phyloP scores from a whole-genome alignment of 805 yeast species.

The Candida saitoana region DNA sequence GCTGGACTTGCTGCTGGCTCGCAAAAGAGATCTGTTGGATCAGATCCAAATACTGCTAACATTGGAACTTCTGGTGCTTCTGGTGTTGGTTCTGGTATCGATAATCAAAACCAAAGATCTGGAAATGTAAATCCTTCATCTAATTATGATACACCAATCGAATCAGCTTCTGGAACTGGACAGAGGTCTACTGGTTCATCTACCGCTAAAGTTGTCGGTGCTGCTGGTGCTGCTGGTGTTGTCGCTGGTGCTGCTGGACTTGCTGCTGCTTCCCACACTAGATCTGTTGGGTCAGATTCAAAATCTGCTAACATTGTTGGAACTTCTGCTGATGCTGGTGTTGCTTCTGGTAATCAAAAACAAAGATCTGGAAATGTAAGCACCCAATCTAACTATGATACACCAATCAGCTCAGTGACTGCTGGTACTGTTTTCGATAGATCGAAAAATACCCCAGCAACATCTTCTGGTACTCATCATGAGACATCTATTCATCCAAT shows the following conservation, averaged over 20 bases:
- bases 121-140: slow-evolving; percentile 1
- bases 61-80: not conserved
- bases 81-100: slow-evolving; percentile 6
- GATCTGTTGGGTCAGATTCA: slow-evolving; percentile 4
- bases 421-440: not conserved
- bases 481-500: not conserved
- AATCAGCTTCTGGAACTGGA: slow-evolving; percentile 9
- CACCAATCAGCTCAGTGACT: not conserved
- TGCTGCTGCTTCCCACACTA: slow-evolving; percentile 5
- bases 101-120: not conserved
- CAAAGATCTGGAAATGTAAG: not conserved
- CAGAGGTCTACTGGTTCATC: not conserved
- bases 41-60: slow-evolving; percentile 1
- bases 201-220: slow-evolving; percentile 3
- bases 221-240: not conserved
- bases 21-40: not conserved
- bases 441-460: not conserved
- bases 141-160: slow-evolving; percentile 6
- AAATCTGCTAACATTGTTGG: slow-evolving; percentile 8
- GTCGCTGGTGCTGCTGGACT: slow-evolving; percentile 4
- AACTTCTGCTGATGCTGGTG: slow-evolving; percentile 12
- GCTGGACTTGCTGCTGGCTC: not conserved
- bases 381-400: not conserved
- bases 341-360: slow-evolving; percentile 6
- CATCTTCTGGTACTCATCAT: not conserved